These are phyloP conservation scores for Panus rudis DNA, from an alignment of 768 basidiomycete genomes.

Conservation along the genomic window DNA sequence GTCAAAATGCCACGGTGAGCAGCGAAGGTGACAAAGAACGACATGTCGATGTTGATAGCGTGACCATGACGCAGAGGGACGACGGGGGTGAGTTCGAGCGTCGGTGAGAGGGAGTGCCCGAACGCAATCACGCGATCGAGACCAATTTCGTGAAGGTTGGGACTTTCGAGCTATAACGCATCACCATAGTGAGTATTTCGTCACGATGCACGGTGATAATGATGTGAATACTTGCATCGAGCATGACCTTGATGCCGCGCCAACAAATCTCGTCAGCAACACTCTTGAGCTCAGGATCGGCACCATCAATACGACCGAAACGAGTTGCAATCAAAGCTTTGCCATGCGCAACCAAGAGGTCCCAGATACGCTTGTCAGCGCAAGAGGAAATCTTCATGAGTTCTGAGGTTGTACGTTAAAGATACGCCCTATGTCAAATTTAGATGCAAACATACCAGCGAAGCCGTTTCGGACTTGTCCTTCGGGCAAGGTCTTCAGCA, in stretches of 20 bases:
- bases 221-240: conserved; percentile 7
- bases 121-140: conserved; percentile 13
- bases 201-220: background rate
- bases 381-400: conserved; percentile 16
- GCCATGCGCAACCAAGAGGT: conserved; percentile 11
- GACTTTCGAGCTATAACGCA: conserved; percentile 7
- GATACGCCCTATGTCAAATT: background rate
- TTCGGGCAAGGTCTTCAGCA: conserved; percentile 12
- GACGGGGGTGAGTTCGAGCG: conserved; percentile 10
- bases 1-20: conserved; percentile 9
- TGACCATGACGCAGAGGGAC: conserved; percentile 13
- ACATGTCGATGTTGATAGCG: conserved; percentile 14
- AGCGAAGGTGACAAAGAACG: conserved; percentile 11
- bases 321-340: conserved; percentile 9
- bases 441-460: conserved; percentile 5
- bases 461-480: conserved; percentile 14
- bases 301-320: conserved; percentile 11
- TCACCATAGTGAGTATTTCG: background rate
- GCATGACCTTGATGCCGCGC: conserved; percentile 15
- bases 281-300: conserved; percentile 8
- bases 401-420: conserved; percentile 2
- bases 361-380: conserved; percentile 15
- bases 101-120: conserved; percentile 12
- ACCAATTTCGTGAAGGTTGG: conserved; percentile 12
- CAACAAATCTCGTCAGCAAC: conserved; percentile 15